Base-by-base conservation (phyloP, 495 filamentous ascomycete species). In the Entonaema liquescens region DNA sequence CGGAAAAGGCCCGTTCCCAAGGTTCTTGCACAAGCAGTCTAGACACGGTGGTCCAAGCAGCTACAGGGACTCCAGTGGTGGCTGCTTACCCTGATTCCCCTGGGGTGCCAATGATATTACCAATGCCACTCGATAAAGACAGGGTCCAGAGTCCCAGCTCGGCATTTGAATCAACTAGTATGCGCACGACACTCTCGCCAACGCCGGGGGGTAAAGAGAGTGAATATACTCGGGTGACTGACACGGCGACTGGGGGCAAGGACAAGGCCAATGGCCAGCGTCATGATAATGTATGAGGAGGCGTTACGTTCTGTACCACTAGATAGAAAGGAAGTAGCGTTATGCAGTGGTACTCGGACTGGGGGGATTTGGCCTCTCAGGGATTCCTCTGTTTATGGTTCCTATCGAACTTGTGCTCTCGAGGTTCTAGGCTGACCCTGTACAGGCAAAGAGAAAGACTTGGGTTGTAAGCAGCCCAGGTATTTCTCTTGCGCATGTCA, bases 21-120 rank as follows among this genome's bases (percentile, higher is more conserved):
- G 25, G 28, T 17, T 31, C 29, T 2, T 56, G 21, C 31, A 49
- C 61, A 6, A 42, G 56, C 28, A 70, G 59, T 42, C 21, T 35
- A n/a, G 60, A 64, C 17, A 60, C 60, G 7, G 47, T 35, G 52
- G 49, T 59, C 12, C 35, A 19, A 36, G 15, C 42, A 19, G 33
- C 13, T 21, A 33, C n/a, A 13, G 56, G 29, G 29, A 47, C n/a
- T 7, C 19, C 35, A 28, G 7, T 4, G 9, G 28, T 55, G 25
- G 40, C 21, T 35, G 38, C 26, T 35, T 25, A 49, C 31, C 26
- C 28, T 5, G 23, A 19, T 23, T 19, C 55, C 9, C 25, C 42
- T 55, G 38, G 13, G 1, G 12, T 25, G 21, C 35, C 42, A 47
- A 47, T 47, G 21, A 5, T 17, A 47, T 23, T 47, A 21, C 42